Evolutionary conservation across 768 basidiomycete genomes (phyloP), one percentile per base, ranked within the genome.

Genomic region (Lentinula aciculospora): DNA sequence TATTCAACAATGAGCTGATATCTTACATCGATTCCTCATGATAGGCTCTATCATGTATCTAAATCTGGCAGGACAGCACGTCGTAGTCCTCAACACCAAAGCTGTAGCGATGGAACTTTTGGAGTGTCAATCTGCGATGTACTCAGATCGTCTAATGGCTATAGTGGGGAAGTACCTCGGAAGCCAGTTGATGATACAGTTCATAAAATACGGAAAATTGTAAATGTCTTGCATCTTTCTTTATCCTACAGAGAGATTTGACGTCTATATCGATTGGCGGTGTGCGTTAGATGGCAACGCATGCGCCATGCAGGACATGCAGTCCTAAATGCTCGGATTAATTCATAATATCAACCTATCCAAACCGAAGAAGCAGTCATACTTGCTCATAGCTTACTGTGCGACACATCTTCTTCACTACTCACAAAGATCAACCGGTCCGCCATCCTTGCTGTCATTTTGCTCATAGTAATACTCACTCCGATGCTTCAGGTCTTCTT

Each of bases 301-400:
- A 28, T 45, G 19, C 55, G 45, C 1, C 40, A 31, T 27, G 55
- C 55, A n/a, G 32, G 25, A 12, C 55, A 56, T 46, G 55, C 32
- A 19, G 55, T 39, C n/a, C 29, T 56, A 8, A 28, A 56, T 37
- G 29, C 37, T 17, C 28, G 29, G 21, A 44, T 56, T 2, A 29
- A n/a, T 15, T 5, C 9, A 27, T n/a, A 34, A 12, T 56, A 56
- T 34, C n/a, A 29, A 8, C 44, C 42, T 2, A n/a, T 46, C 10
- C 55, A 56, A 13, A n/a, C 17, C n/a, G 40, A 56, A 5, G 55
- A 56, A 46, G 55, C 55, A 23, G 19, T 56, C 9, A 28, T 44
- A 28, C 44, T 56, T 7, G 31, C 55, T 23, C 37, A 44, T 21
- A 15, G 13, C 19, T 13, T 56, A 28, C 10, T 56, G 12, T 36